Evolutionary conservation across 2,329 filamentous ascomycete species (phyloP), one percentile per base, ranked within the genome.

Genomic region (Alternaria consortialis): DNA sequence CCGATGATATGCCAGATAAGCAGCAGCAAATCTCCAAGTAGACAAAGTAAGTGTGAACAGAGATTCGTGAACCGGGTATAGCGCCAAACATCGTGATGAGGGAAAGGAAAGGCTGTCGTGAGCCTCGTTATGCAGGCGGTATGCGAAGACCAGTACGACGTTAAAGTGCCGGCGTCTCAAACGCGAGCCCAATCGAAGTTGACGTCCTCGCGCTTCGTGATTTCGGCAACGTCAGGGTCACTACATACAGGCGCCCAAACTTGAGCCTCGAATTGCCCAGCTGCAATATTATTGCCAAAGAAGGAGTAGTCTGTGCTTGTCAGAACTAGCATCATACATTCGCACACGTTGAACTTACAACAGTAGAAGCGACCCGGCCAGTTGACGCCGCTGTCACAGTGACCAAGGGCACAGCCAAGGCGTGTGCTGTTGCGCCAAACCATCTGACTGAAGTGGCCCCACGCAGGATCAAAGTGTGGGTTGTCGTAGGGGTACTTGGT

Each of bases 381-480:
- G 17, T 64, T 32, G 15, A 66, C 67, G 17, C 56, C 42, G 25
- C 60, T 56, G 43, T 67, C 60, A 66, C 76, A 77, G 55, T 72
- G 63, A 17, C 66, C 68, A 4, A 77, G 40, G 42, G 77, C 77
- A 58, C 77, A 80, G 37, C 77, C 77, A 31, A 80, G 62, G n/a
- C 68, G 72, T 2, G 71, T 65, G 12, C 69, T 71, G 61, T 76
- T 74, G 50, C 76, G 75, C 77, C 77, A 80, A 52, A 80, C 76
- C 65, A 80, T 66, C 69, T 80, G 77, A 7, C 75, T 74, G 68
- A 80, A 80, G 68, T 80, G 77, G 20, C 74, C 75, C 69, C 72
- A 75, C 7, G 69, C 62, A n/a, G 63, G 60, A 13, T 71, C 65
- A 32, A 65, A 75, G 57, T 69, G 61, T 5, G 75, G 76, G 20